These are phyloP conservation scores for Phialocephala sp. DNA, from an alignment of 2,329 filamentous ascomycete species.

Conservation along the genomic window DNA sequence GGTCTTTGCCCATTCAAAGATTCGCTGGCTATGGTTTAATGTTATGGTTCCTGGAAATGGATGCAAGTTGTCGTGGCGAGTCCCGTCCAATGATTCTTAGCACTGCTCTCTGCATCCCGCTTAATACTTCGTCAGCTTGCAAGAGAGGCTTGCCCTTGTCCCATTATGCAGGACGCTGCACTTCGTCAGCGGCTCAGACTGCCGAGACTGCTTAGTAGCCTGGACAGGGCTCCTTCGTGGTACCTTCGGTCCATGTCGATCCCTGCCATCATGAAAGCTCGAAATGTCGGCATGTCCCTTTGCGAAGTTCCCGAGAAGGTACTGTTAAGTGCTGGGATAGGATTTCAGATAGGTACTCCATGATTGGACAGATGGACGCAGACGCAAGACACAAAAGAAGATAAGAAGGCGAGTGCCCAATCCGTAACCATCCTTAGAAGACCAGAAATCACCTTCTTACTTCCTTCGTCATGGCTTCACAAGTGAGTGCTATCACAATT, in stretches of 20 bases:
- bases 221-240: background rate
- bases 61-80: background rate
- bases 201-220: background rate
- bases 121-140: background rate
- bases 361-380: background rate
- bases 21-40: background rate
- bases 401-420: background rate
- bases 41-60: background rate
- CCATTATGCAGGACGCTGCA: background rate
- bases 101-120: background rate
- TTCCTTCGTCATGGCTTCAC: slow-evolving; percentile 21
- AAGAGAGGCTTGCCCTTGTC: background rate
- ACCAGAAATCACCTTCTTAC: background rate
- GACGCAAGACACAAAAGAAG: background rate
- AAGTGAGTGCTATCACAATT: slow-evolving; percentile 13
- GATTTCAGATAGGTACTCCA: background rate
- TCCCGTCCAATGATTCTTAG: background rate
- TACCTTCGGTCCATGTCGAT: background rate
- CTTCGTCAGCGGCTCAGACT: background rate
- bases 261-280: background rate
- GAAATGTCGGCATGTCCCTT: background rate
- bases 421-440: background rate
- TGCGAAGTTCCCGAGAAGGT: background rate
- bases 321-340: background rate
- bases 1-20: background rate